Base-by-base conservation (phyloP, 202 grass and related monocot species). In the Panicum hallii region DNA sequence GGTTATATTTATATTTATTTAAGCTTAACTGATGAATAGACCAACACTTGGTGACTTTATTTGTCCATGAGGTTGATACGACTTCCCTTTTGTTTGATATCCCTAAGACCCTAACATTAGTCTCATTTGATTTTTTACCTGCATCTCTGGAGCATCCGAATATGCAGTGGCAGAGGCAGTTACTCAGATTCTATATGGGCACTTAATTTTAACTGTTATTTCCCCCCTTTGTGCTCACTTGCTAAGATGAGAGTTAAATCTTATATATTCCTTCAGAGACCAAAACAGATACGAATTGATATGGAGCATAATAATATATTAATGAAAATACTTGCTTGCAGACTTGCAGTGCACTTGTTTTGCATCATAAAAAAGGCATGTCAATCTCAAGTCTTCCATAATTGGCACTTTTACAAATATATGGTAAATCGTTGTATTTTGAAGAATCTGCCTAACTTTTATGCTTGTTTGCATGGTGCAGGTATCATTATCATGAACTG, bases 391-490 rank as follows among this genome's bases (percentile, higher is more conserved):
- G 40, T 67, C 4, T 23, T 11, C 40, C 41, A 30, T 28, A 38
- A 70, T 53, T 16, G 49, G 38, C 7, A 23, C 9, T 62, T 42
- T 42, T 23, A 26, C 26, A 62, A 45, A 75, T 53, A 63, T 36
- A 64, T 62, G 68, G 16, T 32, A 58, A 67, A 74, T 14, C 5
- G 76, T 46, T 77, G 26, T 22, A 8, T 9, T 46, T 26, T 20
- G 22, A 76, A 46, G 11, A 17, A 26, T 70, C 5, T 26, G 56
- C 57, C 67, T 73, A 58, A 48, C 50, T 38, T 15, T 42, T 63
- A 67, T 15, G 28, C 82, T 68, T 55, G 8, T 55, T 28, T 87
- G 53, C 54, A 75, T 80, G 61, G 73, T 80, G 80, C 84, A 90
- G 89, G 53, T 75, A 46, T 9, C 23, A 56, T 55, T 75, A 46